Evolutionary conservation across 106 monocot genomes (phyloP).

Genomic region (Acorus gramineus): DNA sequence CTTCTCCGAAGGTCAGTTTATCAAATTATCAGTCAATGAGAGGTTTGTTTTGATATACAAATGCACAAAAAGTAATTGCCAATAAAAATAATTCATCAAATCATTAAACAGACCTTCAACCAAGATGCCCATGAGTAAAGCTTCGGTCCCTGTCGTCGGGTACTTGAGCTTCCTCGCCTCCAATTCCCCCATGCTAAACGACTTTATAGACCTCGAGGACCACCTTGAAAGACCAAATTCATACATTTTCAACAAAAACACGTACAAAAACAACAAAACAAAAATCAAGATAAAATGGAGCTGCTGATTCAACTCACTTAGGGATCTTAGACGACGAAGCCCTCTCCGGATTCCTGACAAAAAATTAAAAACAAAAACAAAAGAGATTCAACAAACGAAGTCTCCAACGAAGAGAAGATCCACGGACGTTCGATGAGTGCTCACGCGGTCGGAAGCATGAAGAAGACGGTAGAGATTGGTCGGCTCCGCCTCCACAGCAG

Average conservation of each 20-base stretch:
- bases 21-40: not conserved
- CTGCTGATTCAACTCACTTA: conserved; percentile 11
- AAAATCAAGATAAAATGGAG: not conserved
- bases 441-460: conserved; percentile 50
- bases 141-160: conserved; percentile 66
- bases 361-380: not conserved
- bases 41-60: not conserved
- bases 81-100: not conserved
- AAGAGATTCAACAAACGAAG: not conserved
- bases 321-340: conserved; percentile 12
- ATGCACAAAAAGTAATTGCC: not conserved
- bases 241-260: not conserved
- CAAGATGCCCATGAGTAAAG: conserved; percentile 83
- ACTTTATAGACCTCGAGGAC: conserved; percentile 73
- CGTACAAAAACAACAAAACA: not conserved
- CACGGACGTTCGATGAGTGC: no score
- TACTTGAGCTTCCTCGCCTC: conserved; percentile 89
- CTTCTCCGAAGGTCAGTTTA: no score
- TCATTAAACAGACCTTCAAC: conserved; percentile 56
- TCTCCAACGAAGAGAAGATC: not conserved
- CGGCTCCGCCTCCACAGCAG: not conserved
- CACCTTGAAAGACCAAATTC: conserved; percentile 21
- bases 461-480: conserved; percentile 8
- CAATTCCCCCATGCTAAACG: conserved; percentile 73
- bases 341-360: conserved; percentile 25